Evolutionary conservation across 306 rosid species (phyloP).

Genomic region (Cyclanthera cordifolia): DNA sequence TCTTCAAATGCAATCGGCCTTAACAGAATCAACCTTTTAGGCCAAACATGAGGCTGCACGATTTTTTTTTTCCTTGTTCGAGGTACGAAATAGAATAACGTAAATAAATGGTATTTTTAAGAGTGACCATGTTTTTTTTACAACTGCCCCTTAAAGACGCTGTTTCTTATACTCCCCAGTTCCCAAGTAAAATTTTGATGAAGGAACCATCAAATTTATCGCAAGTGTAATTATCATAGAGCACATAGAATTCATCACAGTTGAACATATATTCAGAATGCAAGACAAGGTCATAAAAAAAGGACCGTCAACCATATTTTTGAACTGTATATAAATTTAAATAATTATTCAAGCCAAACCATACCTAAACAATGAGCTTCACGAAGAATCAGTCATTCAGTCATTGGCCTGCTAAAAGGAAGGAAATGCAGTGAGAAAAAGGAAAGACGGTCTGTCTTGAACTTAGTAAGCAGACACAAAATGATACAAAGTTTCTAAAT

Average conservation of each 20-base stretch:
- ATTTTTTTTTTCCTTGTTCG: neutral
- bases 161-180: neutral
- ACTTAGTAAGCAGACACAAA: neutral
- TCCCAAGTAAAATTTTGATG: neutral
- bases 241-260: neutral
- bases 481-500: neutral
- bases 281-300: neutral
- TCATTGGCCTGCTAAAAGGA: conserved; percentile 4
- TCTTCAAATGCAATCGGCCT: too few relatives aligned
- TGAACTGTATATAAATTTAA: neutral
- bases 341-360: neutral
- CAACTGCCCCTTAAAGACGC: neutral
- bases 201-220: neutral
- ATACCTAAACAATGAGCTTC: conserved; percentile 1
- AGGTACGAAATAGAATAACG: neutral
- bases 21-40: neutral
- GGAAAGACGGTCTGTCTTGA: neutral
- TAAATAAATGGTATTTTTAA: neutral
- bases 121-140: neutral
- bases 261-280: neutral
- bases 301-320: neutral
- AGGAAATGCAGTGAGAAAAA: conserved; percentile 2
- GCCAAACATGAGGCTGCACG: neutral
- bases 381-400: neutral
- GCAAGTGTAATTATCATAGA: neutral